Conservation (phyloP, 1,284 basidiomycete genomes). For the Agaricales sp. region DNA sequence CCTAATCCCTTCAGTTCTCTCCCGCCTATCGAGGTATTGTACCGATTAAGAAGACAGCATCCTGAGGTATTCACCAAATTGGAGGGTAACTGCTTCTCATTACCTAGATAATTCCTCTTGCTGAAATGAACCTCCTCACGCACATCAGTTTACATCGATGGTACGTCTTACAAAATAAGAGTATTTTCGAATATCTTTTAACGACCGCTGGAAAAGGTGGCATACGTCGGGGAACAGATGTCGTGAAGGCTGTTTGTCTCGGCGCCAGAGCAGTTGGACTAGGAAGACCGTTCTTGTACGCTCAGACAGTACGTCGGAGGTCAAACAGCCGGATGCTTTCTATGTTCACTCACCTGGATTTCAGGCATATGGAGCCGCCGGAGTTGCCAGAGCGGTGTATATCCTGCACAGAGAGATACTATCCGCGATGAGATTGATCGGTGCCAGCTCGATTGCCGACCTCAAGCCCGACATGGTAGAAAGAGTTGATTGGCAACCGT, state of each 20-base stretch:
- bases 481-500: conserved; percentile 57
- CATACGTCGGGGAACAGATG: conserved; percentile 77
- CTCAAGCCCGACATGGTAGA: conserved; percentile 78
- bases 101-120: too few species aligned
- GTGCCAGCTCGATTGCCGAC: conserved; percentile 61
- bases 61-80: conserved; percentile 69
- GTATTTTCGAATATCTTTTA: not conserved
- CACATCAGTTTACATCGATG: conserved; percentile 74
- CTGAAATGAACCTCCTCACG: too few species aligned
- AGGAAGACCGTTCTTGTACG: conserved; percentile 85
- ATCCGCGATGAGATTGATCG: conserved; percentile 71
- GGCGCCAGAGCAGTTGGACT: conserved; percentile 88
- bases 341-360: conserved; percentile 4
- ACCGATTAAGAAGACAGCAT: conserved; percentile 58
- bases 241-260: conserved; percentile 85
- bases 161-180: conserved; percentile 16
- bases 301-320: conserved; percentile 71
- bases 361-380: conserved; percentile 75
- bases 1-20: conserved; percentile 34
- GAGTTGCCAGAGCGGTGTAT: conserved; percentile 64
- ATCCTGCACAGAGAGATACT: conserved; percentile 78
- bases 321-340: conserved; percentile 4
- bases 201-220: conserved; percentile 40
- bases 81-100: conserved; percentile 36
- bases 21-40: conserved; percentile 68